These are phyloP conservation scores for Penicillium psychrofluorescens DNA, from an alignment of 495 filamentous ascomycete genomes.

Conservation along the genomic window DNA sequence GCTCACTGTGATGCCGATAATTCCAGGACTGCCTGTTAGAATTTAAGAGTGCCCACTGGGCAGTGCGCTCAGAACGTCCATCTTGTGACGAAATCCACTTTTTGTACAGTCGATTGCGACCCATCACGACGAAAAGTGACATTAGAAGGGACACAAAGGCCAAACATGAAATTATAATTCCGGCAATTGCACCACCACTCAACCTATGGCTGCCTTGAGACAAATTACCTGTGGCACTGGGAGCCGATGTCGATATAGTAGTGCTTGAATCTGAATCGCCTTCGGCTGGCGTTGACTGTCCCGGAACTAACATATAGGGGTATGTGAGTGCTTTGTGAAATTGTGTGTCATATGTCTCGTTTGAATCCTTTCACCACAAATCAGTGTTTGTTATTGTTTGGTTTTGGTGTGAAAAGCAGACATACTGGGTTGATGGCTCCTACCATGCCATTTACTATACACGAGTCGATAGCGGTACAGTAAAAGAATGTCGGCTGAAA, in stretches of 20 bases:
- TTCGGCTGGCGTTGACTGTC: conserved; percentile 31
- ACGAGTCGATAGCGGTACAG: conserved; percentile 34
- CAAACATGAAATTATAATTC: conserved; percentile 26
- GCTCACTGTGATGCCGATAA: too few species aligned
- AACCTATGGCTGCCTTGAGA: conserved; percentile 8
- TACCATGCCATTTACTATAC: conserved; percentile 34
- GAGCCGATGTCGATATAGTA: neutral
- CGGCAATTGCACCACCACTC: conserved; percentile 29
- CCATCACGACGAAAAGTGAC: conserved; percentile 31
- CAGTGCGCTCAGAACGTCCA: conserved; percentile 23
- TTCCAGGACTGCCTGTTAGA: neutral
- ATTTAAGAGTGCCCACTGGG: conserved; percentile 22
- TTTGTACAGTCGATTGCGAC: conserved; percentile 29
- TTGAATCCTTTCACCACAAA: neutral
- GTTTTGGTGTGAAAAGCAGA: neutral
- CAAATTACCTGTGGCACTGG: conserved; percentile 2
- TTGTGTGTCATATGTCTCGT: conserved; percentile 25
- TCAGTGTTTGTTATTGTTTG: too few species aligned
- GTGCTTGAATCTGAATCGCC: conserved; percentile 6
- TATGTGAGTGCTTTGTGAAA: conserved; percentile 20
- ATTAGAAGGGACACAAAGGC: conserved; percentile 26
- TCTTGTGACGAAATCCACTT: conserved; percentile 30
- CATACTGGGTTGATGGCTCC: conserved; percentile 34
- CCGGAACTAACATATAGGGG: conserved; percentile 33
- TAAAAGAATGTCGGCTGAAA: conserved; percentile 33